These are phyloP conservation scores for Solanum chaucha DNA, from an alignment of 257 asterid genomes.

Conservation along the genomic window DNA sequence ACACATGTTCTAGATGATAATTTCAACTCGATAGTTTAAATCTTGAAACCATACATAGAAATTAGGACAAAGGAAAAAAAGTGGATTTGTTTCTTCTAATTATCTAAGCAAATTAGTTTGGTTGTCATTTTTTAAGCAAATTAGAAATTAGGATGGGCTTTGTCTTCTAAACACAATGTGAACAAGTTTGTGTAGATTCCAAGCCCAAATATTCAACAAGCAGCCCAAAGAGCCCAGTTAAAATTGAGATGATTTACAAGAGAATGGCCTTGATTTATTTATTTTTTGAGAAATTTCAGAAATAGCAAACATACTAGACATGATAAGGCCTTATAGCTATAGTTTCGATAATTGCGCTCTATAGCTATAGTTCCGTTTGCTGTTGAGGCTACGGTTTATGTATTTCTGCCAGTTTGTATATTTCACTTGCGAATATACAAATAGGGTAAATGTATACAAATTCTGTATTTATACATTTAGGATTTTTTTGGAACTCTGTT, in stretches of 20 bases:
- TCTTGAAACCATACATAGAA: background rate
- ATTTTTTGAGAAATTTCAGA: too few species aligned
- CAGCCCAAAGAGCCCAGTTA: background rate
- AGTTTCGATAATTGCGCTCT: too few species aligned
- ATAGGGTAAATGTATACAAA: too few species aligned
- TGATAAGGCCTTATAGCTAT: too few species aligned
- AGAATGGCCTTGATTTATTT: background rate
- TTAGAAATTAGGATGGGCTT: background rate
- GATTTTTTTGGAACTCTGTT: too few species aligned
- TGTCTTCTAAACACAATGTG: background rate
- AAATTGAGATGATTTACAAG: background rate
- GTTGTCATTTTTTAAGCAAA: background rate
- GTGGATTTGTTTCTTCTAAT: background rate
- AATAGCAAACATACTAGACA: too few species aligned
- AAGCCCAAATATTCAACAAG: background rate
- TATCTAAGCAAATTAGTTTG: background rate
- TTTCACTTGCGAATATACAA: too few species aligned
- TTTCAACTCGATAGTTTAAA: too few species aligned
- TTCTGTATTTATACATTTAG: too few species aligned
- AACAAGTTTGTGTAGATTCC: background rate
- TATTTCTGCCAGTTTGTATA: too few species aligned
- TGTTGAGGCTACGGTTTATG: too few species aligned
- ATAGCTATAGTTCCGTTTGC: too few species aligned
- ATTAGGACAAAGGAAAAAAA: background rate
- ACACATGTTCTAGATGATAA: background rate